Percentiles rank a stretch among this genome's conserved stretches.
Evolutionary conservation across 768 basidiomycete species (phyloP).

Genomic region (Coprinopsis strossmayeri): DNA sequence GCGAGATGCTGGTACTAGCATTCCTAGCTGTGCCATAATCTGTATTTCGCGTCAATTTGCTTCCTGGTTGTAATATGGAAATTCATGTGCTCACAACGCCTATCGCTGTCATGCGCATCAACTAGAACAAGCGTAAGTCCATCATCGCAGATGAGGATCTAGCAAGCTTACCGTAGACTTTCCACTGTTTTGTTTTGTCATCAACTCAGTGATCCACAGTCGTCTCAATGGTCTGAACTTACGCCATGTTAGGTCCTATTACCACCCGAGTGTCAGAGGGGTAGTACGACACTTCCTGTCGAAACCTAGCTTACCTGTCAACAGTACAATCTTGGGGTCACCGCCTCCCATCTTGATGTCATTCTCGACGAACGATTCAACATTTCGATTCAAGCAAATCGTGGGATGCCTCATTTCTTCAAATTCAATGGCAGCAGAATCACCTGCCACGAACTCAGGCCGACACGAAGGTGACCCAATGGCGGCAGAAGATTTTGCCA

Average conservation of each 20-base stretch:
- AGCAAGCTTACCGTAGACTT: constrained; percentile 29
- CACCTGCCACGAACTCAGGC: constrained; percentile 79
- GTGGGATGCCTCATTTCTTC: constrained; percentile 87
- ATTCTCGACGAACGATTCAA: constrained; percentile 87
- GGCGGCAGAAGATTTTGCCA: constrained; percentile 84
- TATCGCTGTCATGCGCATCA: constrained; percentile 94
- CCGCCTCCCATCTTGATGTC: constrained; percentile 80
- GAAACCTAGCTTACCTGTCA: constrained; percentile 62
- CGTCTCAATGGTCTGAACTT: constrained; percentile 19
- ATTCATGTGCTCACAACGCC: constrained; percentile 73
- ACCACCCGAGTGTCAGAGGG: constrained; percentile 1
- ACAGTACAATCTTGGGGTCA: constrained; percentile 67
- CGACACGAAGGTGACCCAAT: constrained; percentile 93
- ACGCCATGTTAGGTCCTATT: constrained; percentile 85
- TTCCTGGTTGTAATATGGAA: not conserved
- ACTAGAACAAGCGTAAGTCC: constrained; percentile 26
- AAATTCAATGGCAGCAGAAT: constrained; percentile 81
- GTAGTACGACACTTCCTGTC: not conserved
- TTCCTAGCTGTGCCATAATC: constrained; percentile 94
- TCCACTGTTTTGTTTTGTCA: constrained; percentile 18
- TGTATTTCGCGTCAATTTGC: constrained; percentile 18
- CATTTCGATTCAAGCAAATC: constrained; percentile 53
- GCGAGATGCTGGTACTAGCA: constrained; percentile 82
- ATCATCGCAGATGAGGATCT: not conserved
- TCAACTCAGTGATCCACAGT: not conserved